Evolutionary conservation across 139 green algal genomes (phyloP), one percentile per base, ranked within the genome.

Genomic region (Picochlorum sp.): DNA sequence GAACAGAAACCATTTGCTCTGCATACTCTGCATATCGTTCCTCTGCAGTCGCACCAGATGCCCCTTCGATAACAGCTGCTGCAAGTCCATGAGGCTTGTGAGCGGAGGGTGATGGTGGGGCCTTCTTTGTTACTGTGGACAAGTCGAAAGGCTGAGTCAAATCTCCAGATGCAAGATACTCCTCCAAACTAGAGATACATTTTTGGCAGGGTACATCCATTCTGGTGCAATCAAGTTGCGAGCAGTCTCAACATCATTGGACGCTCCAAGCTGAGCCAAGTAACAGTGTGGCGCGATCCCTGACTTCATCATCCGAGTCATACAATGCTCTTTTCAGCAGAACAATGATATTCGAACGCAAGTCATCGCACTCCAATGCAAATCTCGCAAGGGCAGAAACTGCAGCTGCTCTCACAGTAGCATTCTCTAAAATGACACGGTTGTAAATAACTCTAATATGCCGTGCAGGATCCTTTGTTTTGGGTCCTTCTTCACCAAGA

Each of bases 401-500:
- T 4, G 94, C 94, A 8, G 90, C 87, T 1, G 94, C 94, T 21
- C 94, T 80, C 62, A 99, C 94, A 2, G 94, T 96, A 11, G 94
- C 94, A 57, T 98, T 99, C 80, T 99, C 94, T 58, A 99, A 80
- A 57, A 98, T 95, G 67, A 99, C 88, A 41, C 94, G 85, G 81
- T 99, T 99, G 90, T 96, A 99, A 77, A 99, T 98, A 77, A 90
- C 97, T 65, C 94, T 86, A 67, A 95, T 94, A 80, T 94, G 94
- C 63, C 85, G 84, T 23, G 73, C 75, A 45, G 71, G 84, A 57
- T 91, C 85, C 57, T 73, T 74, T 37, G 85, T 85, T 37, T 75
- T 78, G 10, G 86, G 91, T 4, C 83, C 90, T 70, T 96, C 88
- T 10, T 82, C 56, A 1, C 92, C 92, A 58, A 98, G 85, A 60